Conservation (phyloP, 768 basidiomycete genomes). For the Suillus luteus region DNA sequence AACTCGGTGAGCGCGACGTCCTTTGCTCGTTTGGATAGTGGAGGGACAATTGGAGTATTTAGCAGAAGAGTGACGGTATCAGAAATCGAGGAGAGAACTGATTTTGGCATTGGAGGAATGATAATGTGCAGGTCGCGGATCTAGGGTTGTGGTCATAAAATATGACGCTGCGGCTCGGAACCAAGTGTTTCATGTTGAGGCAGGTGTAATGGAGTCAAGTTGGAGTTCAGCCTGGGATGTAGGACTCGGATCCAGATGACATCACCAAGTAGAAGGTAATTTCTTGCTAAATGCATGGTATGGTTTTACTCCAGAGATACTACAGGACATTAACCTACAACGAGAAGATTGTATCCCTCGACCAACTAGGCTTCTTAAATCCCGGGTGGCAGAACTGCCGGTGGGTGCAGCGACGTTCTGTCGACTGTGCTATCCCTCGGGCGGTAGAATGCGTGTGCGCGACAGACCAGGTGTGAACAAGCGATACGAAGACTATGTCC, state of each 20-base stretch:
- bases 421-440: neutral
- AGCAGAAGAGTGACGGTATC: slow-evolving; percentile 22
- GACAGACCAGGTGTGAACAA: neutral
- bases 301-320: neutral
- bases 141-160: neutral
- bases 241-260: neutral
- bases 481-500: neutral
- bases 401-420: neutral
- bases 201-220: neutral
- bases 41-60: slow-evolving; percentile 26
- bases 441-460: neutral
- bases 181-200: neutral
- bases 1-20: slow-evolving; percentile 26
- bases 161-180: too few relatives aligned
- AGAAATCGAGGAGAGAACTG: slow-evolving; percentile 20
- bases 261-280: neutral
- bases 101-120: slow-evolving; percentile 6
- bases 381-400: neutral
- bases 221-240: neutral
- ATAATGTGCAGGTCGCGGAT: neutral
- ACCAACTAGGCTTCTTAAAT: neutral
- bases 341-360: neutral
- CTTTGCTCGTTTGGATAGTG: neutral
- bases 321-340: neutral
- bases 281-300: neutral